phyloP scores from a whole-genome alignment of 768 basidiomycete genomes.

The Leccinum longicurvipes region DNA sequence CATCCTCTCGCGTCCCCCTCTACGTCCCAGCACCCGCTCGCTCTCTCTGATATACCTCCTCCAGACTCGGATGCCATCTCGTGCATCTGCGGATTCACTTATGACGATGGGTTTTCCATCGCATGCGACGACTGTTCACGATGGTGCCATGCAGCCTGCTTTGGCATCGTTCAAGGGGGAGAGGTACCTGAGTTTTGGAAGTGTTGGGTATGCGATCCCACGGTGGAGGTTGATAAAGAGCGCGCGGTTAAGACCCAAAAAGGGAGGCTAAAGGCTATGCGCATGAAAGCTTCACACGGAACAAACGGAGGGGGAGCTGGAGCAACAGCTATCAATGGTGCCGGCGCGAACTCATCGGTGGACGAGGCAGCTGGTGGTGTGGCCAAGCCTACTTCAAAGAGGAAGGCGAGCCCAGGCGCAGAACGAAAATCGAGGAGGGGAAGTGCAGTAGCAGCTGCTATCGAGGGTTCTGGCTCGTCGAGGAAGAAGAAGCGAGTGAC shows the following conservation, averaged over 20 bases:
- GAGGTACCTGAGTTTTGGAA: slow-evolving; percentile 70
- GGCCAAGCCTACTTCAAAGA: slow-evolving; percentile 28
- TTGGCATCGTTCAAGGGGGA: slow-evolving; percentile 51
- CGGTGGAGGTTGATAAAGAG: slow-evolving; percentile 43
- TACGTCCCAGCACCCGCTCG: slow-evolving; percentile 18
- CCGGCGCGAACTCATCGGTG: slow-evolving; percentile 9
- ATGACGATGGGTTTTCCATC: slow-evolving; percentile 83
- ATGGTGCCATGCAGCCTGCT: slow-evolving; percentile 86
- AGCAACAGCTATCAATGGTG: slow-evolving; percentile 19
- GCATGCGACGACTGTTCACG: slow-evolving; percentile 79
- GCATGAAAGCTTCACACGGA: slow-evolving; percentile 26
- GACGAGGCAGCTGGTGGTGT: slow-evolving; percentile 14
- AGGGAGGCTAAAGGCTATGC: slow-evolving; percentile 34
- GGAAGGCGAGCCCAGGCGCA: slow-evolving; percentile 38
- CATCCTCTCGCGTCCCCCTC: slow-evolving; percentile 19
- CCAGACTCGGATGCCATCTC: slow-evolving; percentile 48
- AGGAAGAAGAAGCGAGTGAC: slow-evolving; percentile 40
- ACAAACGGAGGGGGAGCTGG: slow-evolving; percentile 18
- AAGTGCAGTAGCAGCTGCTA: slow-evolving; percentile 34
- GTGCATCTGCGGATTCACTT: slow-evolving; percentile 71
- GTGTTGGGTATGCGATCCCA: slow-evolving; percentile 67
- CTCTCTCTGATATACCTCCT: slow-evolving; percentile 19
- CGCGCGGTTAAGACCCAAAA: slow-evolving; percentile 45
- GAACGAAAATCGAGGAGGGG: slow-evolving; percentile 38
- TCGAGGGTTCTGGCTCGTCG: slow-evolving; percentile 31